Percentiles rank a stretch among this genome's conserved stretches.
phyloP scores from a whole-genome alignment of 495 filamentous ascomycete genomes.

The Penicillium waksmanii region DNA sequence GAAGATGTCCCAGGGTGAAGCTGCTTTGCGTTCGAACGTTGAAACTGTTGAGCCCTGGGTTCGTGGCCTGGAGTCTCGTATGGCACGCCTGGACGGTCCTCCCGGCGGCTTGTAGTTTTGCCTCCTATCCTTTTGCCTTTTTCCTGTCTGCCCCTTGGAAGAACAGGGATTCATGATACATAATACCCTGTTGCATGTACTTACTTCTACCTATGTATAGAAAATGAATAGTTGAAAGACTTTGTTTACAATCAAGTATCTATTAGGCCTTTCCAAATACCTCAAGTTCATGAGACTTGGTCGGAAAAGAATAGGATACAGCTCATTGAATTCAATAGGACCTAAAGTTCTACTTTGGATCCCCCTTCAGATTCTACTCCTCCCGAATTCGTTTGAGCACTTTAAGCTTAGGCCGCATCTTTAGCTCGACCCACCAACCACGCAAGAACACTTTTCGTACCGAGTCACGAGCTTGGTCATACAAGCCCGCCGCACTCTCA shows the following conservation, averaged over 20 bases:
- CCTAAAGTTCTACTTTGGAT: too few species aligned
- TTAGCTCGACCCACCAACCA: constrained; percentile 50
- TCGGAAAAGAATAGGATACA: too few species aligned
- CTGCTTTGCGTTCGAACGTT: constrained; percentile 74
- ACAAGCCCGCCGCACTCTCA: constrained; percentile 24
- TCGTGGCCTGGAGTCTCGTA: constrained; percentile 77
- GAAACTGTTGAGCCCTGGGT: constrained; percentile 86
- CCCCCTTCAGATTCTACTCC: background rate
- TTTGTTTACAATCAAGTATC: too few species aligned
- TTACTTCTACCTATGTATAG: constrained; percentile 17
- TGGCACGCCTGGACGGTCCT: constrained; percentile 55
- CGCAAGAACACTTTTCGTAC: constrained; percentile 28
- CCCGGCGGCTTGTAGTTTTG: constrained; percentile 16
- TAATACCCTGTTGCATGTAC: constrained; percentile 31
- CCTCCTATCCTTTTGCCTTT: background rate
- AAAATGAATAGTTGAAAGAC: background rate
- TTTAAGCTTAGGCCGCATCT: constrained; percentile 44
- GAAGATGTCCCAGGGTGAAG: constrained; percentile 68
- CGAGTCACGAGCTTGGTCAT: constrained; percentile 26
- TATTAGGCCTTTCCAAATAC: too few species aligned
- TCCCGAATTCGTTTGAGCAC: constrained; percentile 32
- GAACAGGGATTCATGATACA: constrained; percentile 22
- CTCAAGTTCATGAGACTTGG: too few species aligned
- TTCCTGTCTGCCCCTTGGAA: constrained; percentile 10
- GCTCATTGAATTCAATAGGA: too few species aligned